phyloP scores from a whole-genome alignment of 164 flowering plant species.

The Vitis rotundifolia region DNA sequence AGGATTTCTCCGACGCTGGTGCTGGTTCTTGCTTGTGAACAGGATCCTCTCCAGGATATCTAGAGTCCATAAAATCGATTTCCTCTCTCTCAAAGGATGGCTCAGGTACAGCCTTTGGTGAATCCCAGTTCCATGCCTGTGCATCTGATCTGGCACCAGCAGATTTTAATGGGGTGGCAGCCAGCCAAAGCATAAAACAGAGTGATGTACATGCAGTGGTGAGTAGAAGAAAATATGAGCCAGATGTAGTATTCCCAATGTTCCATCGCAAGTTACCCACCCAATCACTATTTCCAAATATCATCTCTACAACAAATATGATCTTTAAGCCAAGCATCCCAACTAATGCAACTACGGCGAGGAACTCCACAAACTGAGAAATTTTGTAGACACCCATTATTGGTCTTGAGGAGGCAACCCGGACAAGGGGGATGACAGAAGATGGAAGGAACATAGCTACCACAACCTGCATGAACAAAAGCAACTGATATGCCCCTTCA shows the following conservation, averaged over 20 bases:
- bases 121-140: slow-evolving; percentile 53
- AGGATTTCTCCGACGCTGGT: slow-evolving; percentile 19
- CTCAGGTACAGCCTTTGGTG: slow-evolving; percentile 24
- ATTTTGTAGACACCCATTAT: slow-evolving; percentile 75
- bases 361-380: slow-evolving; percentile 68
- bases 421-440: slow-evolving; percentile 86
- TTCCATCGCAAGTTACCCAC: slow-evolving; percentile 66
- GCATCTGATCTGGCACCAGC: slow-evolving; percentile 48
- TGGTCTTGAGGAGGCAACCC: slow-evolving; percentile 78
- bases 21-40: slow-evolving; percentile 23
- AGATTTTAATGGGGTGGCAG: slow-evolving; percentile 82
- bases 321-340: slow-evolving; percentile 75
- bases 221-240: slow-evolving; percentile 57
- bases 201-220: slow-evolving; percentile 55
- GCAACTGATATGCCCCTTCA: slow-evolving; percentile 86
- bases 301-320: slow-evolving; percentile 72
- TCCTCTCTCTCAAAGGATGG: slow-evolving; percentile 30
- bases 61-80: slow-evolving; percentile 20
- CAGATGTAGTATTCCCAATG: slow-evolving; percentile 42
- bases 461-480: slow-evolving; percentile 80
- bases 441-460: slow-evolving; percentile 87
- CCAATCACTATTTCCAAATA: slow-evolving; percentile 91
- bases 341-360: slow-evolving; percentile 51
- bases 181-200: slow-evolving; percentile 81
- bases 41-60: slow-evolving; percentile 32